Base-by-base conservation (phyloP, 2,329 filamentous ascomycete genomes). In the Botrytis cinerea region DNA sequence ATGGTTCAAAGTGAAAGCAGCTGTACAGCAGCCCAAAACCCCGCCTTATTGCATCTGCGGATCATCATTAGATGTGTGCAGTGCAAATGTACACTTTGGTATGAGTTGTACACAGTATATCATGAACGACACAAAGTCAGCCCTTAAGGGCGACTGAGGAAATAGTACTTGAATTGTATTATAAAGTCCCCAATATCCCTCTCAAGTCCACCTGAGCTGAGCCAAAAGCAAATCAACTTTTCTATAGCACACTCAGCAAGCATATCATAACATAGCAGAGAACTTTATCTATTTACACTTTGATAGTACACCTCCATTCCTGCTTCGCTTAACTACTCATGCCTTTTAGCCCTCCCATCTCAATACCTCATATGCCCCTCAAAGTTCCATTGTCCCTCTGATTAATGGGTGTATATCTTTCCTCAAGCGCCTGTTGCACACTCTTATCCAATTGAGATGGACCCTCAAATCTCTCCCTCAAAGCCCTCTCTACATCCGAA, bases 401-500 rank as follows among this genome's bases (percentile, higher is more conserved):
- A 48, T 82, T 83, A 74, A 87, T 80, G 0, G 85, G 85, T 76
- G 80, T 84, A 78, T 90, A 90, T 77, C 88, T 83, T 79, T 89
- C 87, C 67, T 82, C 84, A 70, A 91, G 81, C 60, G 85, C 83
- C 79, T 89, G 85, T 75, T 87, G 84, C 32, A 87, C 85, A 63
- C 83, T 86, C 82, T 86, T 86, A 74, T 84, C 82, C 75, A 84
- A 79, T 10, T 80, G 80, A 60, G 75, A 73, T 8, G 82, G 78
- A 76, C 83, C 84, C 80, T 86, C 82, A 76, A 85, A 90, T 68
- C 88, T 83, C 81, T 89, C 84, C 73, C 84, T 82, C 73, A 90
- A 82, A 16, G 87, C 87, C 80, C 81, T 84, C 78, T 89, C 84
- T 25, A 81, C 78, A 40, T 75, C 77, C 7, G 77, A 78, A 46